Evolutionary conservation across 2,329 filamentous ascomycete genomes (phyloP).

Genomic region (Curvularia hawaiiensis): DNA sequence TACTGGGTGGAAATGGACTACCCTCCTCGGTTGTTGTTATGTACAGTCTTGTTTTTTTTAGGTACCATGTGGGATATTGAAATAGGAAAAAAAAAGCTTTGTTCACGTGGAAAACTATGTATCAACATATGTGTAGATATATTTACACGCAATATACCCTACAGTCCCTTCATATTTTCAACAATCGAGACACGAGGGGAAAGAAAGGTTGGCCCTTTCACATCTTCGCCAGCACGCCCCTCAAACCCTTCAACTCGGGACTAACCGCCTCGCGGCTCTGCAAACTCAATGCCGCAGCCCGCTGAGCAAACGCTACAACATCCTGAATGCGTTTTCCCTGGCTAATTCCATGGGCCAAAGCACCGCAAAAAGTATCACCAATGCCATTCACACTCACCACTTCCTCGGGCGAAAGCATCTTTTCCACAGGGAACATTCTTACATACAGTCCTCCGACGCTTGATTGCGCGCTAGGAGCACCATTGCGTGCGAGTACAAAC

Average conservation of each 20-base stretch:
- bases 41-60: no score
- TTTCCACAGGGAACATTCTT: conserved; percentile 68
- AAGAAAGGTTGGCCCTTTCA: background rate
- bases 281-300: conserved; percentile 78
- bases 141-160: background rate
- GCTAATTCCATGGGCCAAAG: conserved; percentile 78
- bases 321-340: conserved; percentile 60
- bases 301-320: conserved; percentile 79
- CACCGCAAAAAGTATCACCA: conserved; percentile 90
- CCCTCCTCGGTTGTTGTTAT: background rate
- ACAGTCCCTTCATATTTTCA: background rate
- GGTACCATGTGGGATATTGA: no score
- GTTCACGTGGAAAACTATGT: background rate
- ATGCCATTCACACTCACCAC: conserved; percentile 92
- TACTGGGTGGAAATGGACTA: background rate
- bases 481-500: conserved; percentile 72
- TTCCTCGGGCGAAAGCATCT: conserved; percentile 64
- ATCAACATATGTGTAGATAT: background rate
- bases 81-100: background rate
- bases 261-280: conserved; percentile 76
- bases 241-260: conserved; percentile 53
- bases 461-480: conserved; percentile 55
- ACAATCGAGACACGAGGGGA: background rate
- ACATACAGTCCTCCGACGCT: conserved; percentile 78
- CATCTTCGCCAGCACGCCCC: background rate